Conservation (phyloP, 208 protist species). For the Leishmania aethiopica region DNA sequence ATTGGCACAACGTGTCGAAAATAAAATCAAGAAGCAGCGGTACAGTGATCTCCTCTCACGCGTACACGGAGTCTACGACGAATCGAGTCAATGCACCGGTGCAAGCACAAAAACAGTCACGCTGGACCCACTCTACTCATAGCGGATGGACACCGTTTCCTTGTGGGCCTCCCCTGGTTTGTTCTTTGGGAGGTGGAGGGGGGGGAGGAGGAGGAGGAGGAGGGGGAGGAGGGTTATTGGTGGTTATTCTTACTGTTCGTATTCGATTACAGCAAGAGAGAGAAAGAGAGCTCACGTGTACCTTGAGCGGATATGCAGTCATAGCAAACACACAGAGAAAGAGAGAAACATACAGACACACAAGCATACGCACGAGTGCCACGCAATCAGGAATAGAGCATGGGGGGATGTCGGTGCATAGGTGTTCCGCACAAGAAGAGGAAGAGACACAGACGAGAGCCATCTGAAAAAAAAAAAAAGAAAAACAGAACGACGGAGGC, state of each 20-base stretch:
- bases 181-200: neutral
- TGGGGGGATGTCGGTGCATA: neutral
- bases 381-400: neutral
- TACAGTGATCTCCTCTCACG: neutral
- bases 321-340: neutral
- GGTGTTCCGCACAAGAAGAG: neutral
- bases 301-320: neutral
- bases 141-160: neutral
- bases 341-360: neutral
- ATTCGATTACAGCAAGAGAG: neutral
- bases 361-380: neutral
- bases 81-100: neutral
- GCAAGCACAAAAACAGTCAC: neutral
- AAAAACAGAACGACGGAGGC: neutral
- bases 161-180: neutral
- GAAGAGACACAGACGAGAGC: neutral
- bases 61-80: neutral
- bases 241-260: neutral
- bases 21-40: neutral
- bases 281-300: neutral
- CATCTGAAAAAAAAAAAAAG: neutral
- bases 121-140: neutral
- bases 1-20: too few species aligned
- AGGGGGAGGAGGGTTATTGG: neutral
- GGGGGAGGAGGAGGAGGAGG: too few species aligned